These are phyloP conservation scores for Osmanthus fragrans DNA, from an alignment of 257 asterid species.

Conservation along the genomic window DNA sequence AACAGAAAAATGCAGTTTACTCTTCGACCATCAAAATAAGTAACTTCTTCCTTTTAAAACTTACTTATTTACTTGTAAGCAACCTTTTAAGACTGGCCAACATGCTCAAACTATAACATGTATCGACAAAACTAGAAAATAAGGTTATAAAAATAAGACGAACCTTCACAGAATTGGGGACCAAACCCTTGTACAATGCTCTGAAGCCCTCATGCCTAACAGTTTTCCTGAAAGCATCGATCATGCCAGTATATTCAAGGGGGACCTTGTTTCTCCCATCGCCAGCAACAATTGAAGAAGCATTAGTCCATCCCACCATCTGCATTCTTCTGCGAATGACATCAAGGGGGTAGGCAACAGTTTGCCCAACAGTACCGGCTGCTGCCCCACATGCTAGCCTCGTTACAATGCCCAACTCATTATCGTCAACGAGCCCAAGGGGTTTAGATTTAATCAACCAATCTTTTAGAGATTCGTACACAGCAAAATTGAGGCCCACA, in stretches of 20 bases:
- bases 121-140: background rate
- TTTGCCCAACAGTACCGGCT: constrained; percentile 98
- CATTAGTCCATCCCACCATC: constrained; percentile 98
- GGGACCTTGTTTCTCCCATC: constrained; percentile 71
- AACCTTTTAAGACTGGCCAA: background rate
- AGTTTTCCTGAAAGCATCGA: constrained; percentile 96
- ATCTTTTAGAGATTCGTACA: constrained; percentile 93
- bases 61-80: background rate
- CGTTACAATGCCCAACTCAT: constrained; percentile 79
- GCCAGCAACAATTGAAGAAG: constrained; percentile 76
- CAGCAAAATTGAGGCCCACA: constrained; percentile 98
- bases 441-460: constrained; percentile 71
- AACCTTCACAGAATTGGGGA: constrained; percentile 97
- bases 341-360: constrained; percentile 96
- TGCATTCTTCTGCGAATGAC: constrained; percentile 98
- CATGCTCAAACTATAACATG: background rate
- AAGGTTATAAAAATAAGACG: constrained; percentile 24
- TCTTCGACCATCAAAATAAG: too few species aligned
- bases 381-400: constrained; percentile 95
- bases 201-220: constrained; percentile 82
- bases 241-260: constrained; percentile 84
- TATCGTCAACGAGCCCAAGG: constrained; percentile 68
- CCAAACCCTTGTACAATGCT: constrained; percentile 95
- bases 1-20: constrained; percentile 14
- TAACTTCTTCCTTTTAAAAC: too few species aligned